Percentiles rank a stretch among this genome's conserved stretches.
Evolutionary conservation across 345 rosid genomes (phyloP).

Genomic region (Eucalyptus polybractea): DNA sequence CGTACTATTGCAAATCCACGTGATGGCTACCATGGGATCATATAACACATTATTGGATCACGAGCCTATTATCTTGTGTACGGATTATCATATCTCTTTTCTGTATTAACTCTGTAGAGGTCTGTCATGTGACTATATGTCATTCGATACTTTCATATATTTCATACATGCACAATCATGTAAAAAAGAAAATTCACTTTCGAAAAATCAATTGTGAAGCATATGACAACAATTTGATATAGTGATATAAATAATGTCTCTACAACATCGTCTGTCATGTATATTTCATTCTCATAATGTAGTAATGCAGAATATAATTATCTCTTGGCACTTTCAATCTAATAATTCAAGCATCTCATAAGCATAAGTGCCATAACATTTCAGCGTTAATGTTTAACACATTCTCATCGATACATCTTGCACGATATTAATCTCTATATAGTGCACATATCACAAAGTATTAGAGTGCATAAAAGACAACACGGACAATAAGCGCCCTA

Average conservation of each 20-base stretch:
- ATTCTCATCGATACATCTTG: not conserved
- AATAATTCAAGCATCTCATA: not conserved
- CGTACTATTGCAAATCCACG: not conserved
- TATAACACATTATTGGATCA: not conserved
- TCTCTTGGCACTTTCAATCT: accelerated
- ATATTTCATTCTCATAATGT: not conserved
- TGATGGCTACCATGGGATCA: not conserved
- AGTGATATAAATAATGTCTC: not conserved
- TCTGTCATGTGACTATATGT: accelerated
- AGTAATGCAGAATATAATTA: accelerated
- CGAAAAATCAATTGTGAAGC: accelerated
- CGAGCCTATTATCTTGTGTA: not conserved
- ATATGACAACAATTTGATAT: not conserved
- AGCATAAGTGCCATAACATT: not conserved
- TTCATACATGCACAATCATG: not conserved
- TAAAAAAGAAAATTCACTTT: not conserved
- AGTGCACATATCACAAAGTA: not conserved
- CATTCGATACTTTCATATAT: not conserved
- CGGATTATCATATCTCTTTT: not conserved
- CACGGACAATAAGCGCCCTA: not conserved
- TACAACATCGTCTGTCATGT: not conserved
- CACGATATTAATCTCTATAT: not conserved
- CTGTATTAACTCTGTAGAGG: not conserved
- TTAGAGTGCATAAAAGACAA: not conserved
- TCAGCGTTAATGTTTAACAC: not conserved